Evolutionary conservation across 176 grass and related monocot genomes (phyloP), one percentile per base, ranked within the genome.

Genomic region (Urochloa ruziziensis): DNA sequence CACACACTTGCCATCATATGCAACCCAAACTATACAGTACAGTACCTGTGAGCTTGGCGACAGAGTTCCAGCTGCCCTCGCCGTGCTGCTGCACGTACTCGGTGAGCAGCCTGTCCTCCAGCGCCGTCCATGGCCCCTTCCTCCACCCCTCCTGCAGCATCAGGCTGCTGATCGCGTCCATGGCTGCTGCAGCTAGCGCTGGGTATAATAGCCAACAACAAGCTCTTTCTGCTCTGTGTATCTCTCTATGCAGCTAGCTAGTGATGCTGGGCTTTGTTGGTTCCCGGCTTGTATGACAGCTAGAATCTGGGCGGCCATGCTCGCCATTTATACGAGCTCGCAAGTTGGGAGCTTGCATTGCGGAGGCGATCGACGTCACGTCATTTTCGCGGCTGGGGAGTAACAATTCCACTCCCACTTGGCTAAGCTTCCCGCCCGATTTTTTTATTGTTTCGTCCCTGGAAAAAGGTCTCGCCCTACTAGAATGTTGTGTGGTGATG

Each of bases 31-130:
- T 27, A 10, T 1, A 23, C n/a, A n/a, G n/a, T 10, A 61, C 30
- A 16, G 7, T 35, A 94, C 95, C 95, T 40, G 97, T 96, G 42
- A 92, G 32, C 72, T 99, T 92, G 32, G 97, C 89, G 29, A 99
- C 93, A 4, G 97, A 99, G 88, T 94, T 99, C 97, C 97, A 96
- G 87, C 93, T 80, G 37, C 97, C 97, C 56, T 96, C 97, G 70
- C 93, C 97, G 43, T 96, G 93, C 78, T 94, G 91, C 76, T 92
- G 91, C 84, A 99, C 91, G 73, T 99, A 91, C 39, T 94, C 89
- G 14, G 87, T 91, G 15, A 99, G 87, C 39, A 96, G 77, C 87
- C 84, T 81, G 84, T 99, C 97, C 73, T 99, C 97, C 83, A 94
- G 77, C 12, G 91, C 83, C 59, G 93, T 94, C 97, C 97, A 99